Evolutionary conservation across 305 asterid species (phyloP), one percentile per base, ranked within the genome.

Genomic region (Salvia sclarea): DNA sequence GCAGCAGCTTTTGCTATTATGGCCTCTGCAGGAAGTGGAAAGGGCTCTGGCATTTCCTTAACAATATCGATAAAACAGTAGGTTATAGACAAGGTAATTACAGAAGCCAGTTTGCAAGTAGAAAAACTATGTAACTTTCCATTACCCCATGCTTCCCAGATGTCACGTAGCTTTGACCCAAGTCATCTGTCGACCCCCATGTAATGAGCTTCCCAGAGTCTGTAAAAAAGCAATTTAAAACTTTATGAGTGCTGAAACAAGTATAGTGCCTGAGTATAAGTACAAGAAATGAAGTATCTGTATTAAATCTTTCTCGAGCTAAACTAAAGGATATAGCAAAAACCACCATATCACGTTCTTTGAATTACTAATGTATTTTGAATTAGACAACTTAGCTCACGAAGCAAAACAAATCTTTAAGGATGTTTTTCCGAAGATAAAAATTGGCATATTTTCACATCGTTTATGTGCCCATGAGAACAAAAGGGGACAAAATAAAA

Each of bases 31-130:
- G 96, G 98, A 65, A 94, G 97, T 69, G 98, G 94, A 75, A 91
- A 94, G 77, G 98, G 98, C 96, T 87, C 97, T 80, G 99, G 98
- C 72, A 81, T 81, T 87, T 94, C 98, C 98, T 94, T 79, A 73
- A 82, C 76, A 84, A 79, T 22, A 75, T 59, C 78, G 83, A 74
- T 60, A 66, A 60, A 74, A 73, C 76, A 61, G 69, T 58, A 40
- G 71, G 83, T 87, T 69, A 84, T 67, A 50, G 54, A 41, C 71
- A 64, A 72, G 41, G 50, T 61, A 65, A 66, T 5, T 9, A 37
- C 58, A 68, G 28, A 69, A 16, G 31, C 55, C 57, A 66, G 62
- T 44, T 33, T 13, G 30, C 25, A 55, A 61, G 49, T n/a, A 33
- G 69, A 55, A 53, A 56, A 52, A 20, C 16, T 21, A 49, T 31